These are phyloP conservation scores for Fusarium haematococcum DNA, from an alignment of 2,329 filamentous ascomycete genomes.

Conservation along the genomic window DNA sequence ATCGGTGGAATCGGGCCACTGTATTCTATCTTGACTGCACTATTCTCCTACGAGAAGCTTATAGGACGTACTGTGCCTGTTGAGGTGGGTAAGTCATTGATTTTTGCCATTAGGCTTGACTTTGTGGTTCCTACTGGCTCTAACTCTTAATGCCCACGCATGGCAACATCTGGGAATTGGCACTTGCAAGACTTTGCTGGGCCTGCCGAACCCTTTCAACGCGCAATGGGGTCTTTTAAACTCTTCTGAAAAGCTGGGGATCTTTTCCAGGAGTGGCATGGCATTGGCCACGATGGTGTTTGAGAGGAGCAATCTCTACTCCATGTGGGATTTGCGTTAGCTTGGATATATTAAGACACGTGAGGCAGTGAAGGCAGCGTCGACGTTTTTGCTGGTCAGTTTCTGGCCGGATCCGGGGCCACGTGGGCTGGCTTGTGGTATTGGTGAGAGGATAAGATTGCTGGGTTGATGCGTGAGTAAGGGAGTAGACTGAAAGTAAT, in stretches of 20 bases:
- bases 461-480: not conserved
- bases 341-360: not conserved
- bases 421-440: not conserved
- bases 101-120: not conserved
- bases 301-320: not conserved
- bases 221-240: not conserved
- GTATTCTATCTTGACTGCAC: not conserved
- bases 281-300: not conserved
- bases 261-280: not conserved
- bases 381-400: not conserved
- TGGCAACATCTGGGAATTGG: not conserved
- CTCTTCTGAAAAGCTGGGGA: no score
- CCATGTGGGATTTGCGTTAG: not conserved
- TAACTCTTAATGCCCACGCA: not conserved
- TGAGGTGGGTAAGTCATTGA: not conserved
- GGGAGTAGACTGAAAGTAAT: no score
- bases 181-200: not conserved
- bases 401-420: not conserved
- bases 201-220: not conserved
- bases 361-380: not conserved
- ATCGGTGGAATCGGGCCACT: not conserved
- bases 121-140: not conserved
- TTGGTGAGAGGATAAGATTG: not conserved
- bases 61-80: not conserved
- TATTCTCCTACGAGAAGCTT: not conserved